Base-by-base conservation (phyloP, 2,329 filamentous ascomycete species). In the Stemphylium beticola region DNA sequence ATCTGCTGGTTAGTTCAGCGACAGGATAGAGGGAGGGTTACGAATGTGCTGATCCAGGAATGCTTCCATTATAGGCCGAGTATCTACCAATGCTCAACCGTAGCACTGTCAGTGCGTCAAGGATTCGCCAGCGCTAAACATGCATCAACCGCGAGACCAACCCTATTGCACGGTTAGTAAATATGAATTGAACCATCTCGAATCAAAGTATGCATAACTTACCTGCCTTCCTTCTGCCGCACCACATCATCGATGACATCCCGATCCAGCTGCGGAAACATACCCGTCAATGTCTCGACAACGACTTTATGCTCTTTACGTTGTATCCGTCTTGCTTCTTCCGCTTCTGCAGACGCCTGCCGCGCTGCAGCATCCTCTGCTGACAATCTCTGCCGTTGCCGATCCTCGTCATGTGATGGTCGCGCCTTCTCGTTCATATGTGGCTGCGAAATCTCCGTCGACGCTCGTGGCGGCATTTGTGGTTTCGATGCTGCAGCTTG, bases 211-310 rank as follows among this genome's bases (percentile, higher is more conserved):
- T 14, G 5, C 12, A 22, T 17, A 37, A 84, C 90, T 79, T 76
- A 93, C 92, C 91, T 86, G 72, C 95, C 96, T 76, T 97, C 89
- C 78, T 99, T 97, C 79, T 96, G 87, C 74, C 93, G 87, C 22
- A 99, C 95, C 36, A 99, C 95, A 78, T 99, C 95, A 68, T 93
- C 93, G 71, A 99, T 98, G 33, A 99, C 85, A 43, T 99, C 96
- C 68, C 87, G 86, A 74, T 99, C 95, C 45, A 99, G 80, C 71
- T 96, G 92, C 0, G 95, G 95, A 74, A 99, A 99, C 95, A 99
- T 99, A 66, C 92, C 90, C 42, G 91, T 88, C 53, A 99, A 79
- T 32, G 95, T 98, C 77, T 98, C 95, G 2, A 98, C 93, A 7
- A 99, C 87, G 66, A 92, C 93, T 49, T 86, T 82, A 76, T 98